Evolutionary conservation across 306 rosid species (phyloP), one percentile per base, ranked within the genome.

Genomic region (Bauhinia variegata): DNA sequence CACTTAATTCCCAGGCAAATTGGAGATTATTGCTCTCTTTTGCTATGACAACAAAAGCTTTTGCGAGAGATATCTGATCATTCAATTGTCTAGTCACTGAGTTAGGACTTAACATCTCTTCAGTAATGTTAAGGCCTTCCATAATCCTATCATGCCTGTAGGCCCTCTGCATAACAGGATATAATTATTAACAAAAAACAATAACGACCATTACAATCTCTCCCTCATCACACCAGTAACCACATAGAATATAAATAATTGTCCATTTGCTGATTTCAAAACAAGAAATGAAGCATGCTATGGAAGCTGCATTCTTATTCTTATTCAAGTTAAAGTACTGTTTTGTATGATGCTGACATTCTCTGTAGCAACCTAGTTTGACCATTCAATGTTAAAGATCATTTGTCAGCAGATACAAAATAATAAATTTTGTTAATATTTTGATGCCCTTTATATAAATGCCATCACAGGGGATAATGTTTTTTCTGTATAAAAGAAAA

Each of bases 1-100:
- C 92, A 79, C 97, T 91, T 44, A 91, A 70, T 31, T 91, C 97
- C 97, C 97, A 91, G 28, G 97, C 97, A 88, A 91, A 91, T 77
- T 91, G 97, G 60, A 83, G 89, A 77, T 91, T 91, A 65, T 82
- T 91, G 50, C 87, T 91, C 66, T 91, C 95, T 73, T 91, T 91
- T 28, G 95, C 97, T 38, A 91, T 91, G 61, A 88, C 97, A 41
- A 88, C 88, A 50, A 91, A 91, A 30, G 95, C 92, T 82, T 91
- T 91, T 31, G 97, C 97, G 18, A 91, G 83, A 79, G 88, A 81
- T 76, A 91, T 84, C 78, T 87, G 97, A 71, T 91, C 97, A 74
- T 69, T 91, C 11, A 91, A 76, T 60, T 91, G 97, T 80, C 97
- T 82, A 28, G 92, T 60, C 18, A 88, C 84, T 0, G 97, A 91